A percentile compares a stretch with the other conserved stretches of the same genome.
Evolutionary conservation across 2,329 filamentous ascomycete species (phyloP).

Genomic region (Ophiostoma pallidulum): DNA sequence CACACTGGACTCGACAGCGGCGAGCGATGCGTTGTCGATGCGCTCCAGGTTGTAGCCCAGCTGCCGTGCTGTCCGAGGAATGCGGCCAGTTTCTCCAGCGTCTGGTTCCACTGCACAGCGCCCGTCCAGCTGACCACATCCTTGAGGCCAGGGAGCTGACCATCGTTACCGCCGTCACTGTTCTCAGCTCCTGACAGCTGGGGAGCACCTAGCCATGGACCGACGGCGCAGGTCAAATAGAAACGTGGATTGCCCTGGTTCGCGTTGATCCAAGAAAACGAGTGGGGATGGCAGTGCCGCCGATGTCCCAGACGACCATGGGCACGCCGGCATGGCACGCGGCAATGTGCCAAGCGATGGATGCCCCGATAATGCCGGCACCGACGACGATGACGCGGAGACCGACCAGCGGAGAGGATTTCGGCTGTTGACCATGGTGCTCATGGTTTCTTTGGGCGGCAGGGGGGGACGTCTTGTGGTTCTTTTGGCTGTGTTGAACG

Average conservation of each 20-base stretch:
- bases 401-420: too few species aligned
- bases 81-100: conserved; percentile 18
- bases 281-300: conserved; percentile 24
- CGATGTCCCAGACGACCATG: conserved; percentile 21
- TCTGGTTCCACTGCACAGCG: conserved; percentile 19
- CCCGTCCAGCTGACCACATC: conserved; percentile 20
- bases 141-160: conserved; percentile 18
- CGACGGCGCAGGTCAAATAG: conserved; percentile 24
- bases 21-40: conserved; percentile 15
- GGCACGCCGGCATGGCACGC: conserved; percentile 19
- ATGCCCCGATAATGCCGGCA: conserved; percentile 22
- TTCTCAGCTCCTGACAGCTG: conserved; percentile 21
- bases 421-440: too few species aligned
- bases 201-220: too few species aligned
- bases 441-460: too few species aligned
- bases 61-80: conserved; percentile 16
- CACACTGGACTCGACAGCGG: conserved; percentile 13
- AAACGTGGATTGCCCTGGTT: conserved; percentile 19
- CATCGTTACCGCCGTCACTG: not conserved
- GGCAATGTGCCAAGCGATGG: conserved; percentile 24
- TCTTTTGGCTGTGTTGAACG: too few species aligned
- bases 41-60: conserved; percentile 22
- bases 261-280: conserved; percentile 27
- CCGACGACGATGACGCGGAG: conserved; percentile 14
- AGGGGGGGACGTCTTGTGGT: too few species aligned